Evolutionary conservation across 148 eudicot species (phyloP).

Genomic region (Oxyria digyna): DNA sequence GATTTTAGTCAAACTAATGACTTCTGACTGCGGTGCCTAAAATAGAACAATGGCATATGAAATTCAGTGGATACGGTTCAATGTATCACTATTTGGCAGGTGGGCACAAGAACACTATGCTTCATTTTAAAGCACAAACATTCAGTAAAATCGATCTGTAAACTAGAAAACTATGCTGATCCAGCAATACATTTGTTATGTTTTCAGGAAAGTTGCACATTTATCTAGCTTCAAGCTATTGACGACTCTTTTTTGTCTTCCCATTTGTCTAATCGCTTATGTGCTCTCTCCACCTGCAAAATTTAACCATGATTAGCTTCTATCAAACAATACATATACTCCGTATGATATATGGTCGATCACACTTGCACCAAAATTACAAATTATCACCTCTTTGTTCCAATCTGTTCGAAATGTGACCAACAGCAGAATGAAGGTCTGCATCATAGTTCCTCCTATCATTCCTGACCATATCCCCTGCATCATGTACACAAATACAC

Average conservation of each 20-base stretch:
- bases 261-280: not conserved
- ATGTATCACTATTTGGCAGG: no score
- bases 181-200: not conserved
- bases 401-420: conserved; percentile 8
- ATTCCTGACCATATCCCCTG: conserved; percentile 9
- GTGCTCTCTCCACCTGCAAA: conserved; percentile 8
- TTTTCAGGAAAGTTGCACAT: not conserved
- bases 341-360: not conserved
- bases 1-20: no score
- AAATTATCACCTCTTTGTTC: conserved; percentile 2
- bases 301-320: not conserved
- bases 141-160: no score
- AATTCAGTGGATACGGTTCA: no score
- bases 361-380: not conserved
- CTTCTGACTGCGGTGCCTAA: no score
- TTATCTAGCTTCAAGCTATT: not conserved
- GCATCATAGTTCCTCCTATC: conserved; percentile 10
- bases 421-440: not conserved
- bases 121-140: no score
- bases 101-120: no score
- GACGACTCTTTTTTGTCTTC: not conserved
- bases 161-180: no score
- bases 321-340: not conserved
- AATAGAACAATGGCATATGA: no score
- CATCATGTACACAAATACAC: not conserved